Evolutionary conservation across 1,139 yeast species (phyloP), one percentile per base, ranked within the genome.

Genomic region (Sugiyamaella sp.): DNA sequence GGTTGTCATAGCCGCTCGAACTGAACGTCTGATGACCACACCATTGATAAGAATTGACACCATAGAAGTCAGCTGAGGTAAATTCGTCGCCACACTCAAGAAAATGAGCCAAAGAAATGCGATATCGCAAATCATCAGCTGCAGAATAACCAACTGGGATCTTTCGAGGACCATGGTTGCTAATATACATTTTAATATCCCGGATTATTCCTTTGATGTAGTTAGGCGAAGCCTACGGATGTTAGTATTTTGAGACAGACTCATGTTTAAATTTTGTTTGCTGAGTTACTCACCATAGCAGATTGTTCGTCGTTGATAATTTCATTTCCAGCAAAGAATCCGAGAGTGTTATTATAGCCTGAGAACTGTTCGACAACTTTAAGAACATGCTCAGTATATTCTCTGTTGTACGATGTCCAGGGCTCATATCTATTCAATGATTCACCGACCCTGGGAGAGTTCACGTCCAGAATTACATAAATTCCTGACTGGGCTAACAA

Each of bases 111-210:
- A 90, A 75, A 0, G 96, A 80, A 12, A 81, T 81, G 61, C 99
- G 78, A 68, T 81, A 89, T 54, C 77, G 73, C 59, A 88, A 76
- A 66, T 89, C 97, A 71, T 93, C 99, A 1, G 97, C 98, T 0
- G 98, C 97, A 0, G 97, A 86, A 70, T 93, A 93, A 0, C 99
- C 98, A 33, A 93, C 93, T 0, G 98, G 98, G 25, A 93, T 81
- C 10, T 71, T 67, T 58, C 98, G 77, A 16, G 82, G 79, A 1
- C 84, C 71, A 64, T 88, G 81, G 22, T 68, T 63, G 21, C 72
- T 67, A 54, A 90, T 82, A 67, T 86, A 93, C 43, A 73, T 71
- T 69, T 91, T 91, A 73, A 90, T 77, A 71, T 91, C 97, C 50
- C 95, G 78, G 14, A 89, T 77, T 37, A 90, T 78, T 0, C 90